Evolutionary conservation across 176 grass and related monocot species (phyloP), one percentile per base, ranked within the genome.

Genomic region (Bromus sterilis): DNA sequence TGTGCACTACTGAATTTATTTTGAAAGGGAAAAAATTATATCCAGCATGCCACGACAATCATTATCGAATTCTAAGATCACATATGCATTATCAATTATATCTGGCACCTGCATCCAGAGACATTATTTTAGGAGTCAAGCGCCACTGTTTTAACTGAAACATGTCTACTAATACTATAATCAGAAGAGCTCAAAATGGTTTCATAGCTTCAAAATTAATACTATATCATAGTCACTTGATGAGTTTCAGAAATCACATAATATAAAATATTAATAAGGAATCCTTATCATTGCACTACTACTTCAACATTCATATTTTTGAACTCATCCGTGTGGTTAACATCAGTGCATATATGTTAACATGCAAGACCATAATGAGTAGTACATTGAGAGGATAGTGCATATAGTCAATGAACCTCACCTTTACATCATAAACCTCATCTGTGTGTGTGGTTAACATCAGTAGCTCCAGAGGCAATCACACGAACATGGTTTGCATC

Each of bases 381-480:
- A 56, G 11, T 25, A 76, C 73, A 56, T 18, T 75, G 73, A 56
- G 49, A 58, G n/a, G 53, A 78, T 34, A 42, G 75, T n/a, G 26
- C 36, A 31, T 78, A 57, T 53, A 53, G 21, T 53, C 5, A 80
- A 53, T 66, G 20, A 83, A 83, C 23, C 69, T 70, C 39, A 97
- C 94, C 91, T 94, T 94, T 85, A 89, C 87, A 84, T 97, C 89
- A 82, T 97, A 94, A 79, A 84, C 11, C 80, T 97, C 94, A 84
- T 97, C 87, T n/a, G n/a, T n/a, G n/a, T 66, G 86, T 97, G 76
- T 97, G 94, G 56, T 94, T 94, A 83, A 97, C 89, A 91, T 94
- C 89, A 73, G 94, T 94, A 86, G 86, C 86, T 85, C 94, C 94
- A 86, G 91, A 93, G 74, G 94, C 94, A 91, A 93, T 97, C 56